Base-by-base conservation (phyloP, 108 stramenopile genomes). In the Thalassiosira profunda region DNA sequence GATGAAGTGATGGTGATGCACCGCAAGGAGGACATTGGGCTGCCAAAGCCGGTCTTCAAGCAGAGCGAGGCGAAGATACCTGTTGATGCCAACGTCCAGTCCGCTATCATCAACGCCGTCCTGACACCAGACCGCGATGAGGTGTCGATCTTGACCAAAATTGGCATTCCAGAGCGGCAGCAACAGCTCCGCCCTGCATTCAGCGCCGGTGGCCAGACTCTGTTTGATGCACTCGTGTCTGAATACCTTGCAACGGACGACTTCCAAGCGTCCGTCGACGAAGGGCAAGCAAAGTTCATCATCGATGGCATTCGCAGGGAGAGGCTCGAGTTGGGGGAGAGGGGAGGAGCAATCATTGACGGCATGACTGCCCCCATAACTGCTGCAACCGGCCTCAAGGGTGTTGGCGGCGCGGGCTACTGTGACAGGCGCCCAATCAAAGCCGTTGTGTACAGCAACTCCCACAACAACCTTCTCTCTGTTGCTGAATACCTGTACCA, bases 1-100 rank as follows among this genome's bases (percentile, higher is more conserved):
- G 60, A 70, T n/a, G 71, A 67, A 37, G 71, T 86, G 21, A 76
- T 83, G 79, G 75, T 86, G 2, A 82, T 82, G 74, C 85, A 86
- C 41, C 63, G 72, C 28, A 86, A 86, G 47, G 82, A 83, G 36
- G 85, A 86, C 33, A 44, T 86, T 7, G 41, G 59, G 21, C 80
- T 86, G 5, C 85, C 85, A 38, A 66, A 61, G 37, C 85, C 85
- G 30, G 63, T 81, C 24, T 83, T 83, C 47, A 67, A 71, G 33
- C 78, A 83, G 49, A 58, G 45, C 30, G 75, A 86, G 35, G 44
- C 70, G 30, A 79, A 73, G 26, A 37, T 86, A 21, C 25, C 2
- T 4, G 35, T 84, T 34, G 75, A 79, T 35, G 17, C 14, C 3
- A 41, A 67, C 9, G 57, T 84, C 6, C 75, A 80, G 58, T 33